A percentile compares a stretch with the other conserved stretches of the same genome.
Evolutionary conservation across 2,329 filamentous ascomycete genomes (phyloP).

Genomic region (Colletotrichum neosansevieriae): DNA sequence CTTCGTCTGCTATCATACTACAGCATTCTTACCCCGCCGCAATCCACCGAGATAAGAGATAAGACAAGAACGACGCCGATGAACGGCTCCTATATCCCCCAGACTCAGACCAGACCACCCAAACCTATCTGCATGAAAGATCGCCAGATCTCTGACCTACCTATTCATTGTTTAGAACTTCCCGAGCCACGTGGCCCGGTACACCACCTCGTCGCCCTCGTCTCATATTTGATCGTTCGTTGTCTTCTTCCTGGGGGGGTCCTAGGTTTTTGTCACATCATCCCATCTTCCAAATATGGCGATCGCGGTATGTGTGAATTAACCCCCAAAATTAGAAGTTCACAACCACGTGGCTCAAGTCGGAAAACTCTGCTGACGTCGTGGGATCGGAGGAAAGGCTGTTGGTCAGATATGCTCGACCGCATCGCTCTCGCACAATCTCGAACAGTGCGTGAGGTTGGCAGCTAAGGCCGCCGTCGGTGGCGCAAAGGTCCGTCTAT

Average conservation of each 20-base stretch:
- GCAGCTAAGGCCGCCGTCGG: constrained; percentile 78
- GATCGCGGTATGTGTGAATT: constrained; percentile 44
- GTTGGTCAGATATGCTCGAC: constrained; percentile 93
- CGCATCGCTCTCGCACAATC: constrained; percentile 80
- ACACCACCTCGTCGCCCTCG: neutral
- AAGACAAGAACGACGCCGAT: constrained; percentile 18
- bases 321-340: neutral
- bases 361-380: constrained; percentile 12
- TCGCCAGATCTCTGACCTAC: neutral
- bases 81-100: constrained; percentile 3
- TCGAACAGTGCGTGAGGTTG: constrained; percentile 80
- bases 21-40: constrained; percentile 35
- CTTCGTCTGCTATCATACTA: neutral
- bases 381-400: constrained; percentile 66
- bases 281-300: constrained; percentile 43
- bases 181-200: constrained; percentile 18
- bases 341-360: constrained; percentile 13
- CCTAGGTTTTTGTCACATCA: neutral
- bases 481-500: constrained; percentile 76
- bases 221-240: neutral
- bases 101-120: no score
- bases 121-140: constrained; percentile 11
- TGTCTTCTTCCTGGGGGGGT: neutral
- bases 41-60: constrained; percentile 38
- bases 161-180: neutral